Evolutionary conservation across 2,329 filamentous ascomycete genomes (phyloP).

Genomic region (Pestalotiopsis sp.): DNA sequence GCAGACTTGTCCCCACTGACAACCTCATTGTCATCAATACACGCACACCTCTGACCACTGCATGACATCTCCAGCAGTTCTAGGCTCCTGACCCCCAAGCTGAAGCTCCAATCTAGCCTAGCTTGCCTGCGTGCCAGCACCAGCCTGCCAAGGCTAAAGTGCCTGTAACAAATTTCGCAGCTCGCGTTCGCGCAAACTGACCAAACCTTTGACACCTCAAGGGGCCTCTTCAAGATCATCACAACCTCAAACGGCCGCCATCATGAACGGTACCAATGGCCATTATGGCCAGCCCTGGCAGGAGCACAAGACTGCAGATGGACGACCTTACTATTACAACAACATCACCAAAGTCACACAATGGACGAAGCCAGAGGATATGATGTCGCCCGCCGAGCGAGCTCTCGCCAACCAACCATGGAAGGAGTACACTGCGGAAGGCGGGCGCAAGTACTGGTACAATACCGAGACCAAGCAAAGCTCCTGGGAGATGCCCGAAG

Average conservation of each 20-base stretch:
- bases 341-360: constrained; percentile 81
- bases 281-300: constrained; percentile 68
- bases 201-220: not conserved
- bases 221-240: not conserved
- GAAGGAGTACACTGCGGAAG: constrained; percentile 88
- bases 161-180: not conserved
- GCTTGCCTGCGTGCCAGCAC: not conserved
- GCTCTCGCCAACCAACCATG: constrained; percentile 83
- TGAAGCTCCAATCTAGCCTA: too few relatives aligned
- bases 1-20: too few relatives aligned
- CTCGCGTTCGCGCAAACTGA: not conserved
- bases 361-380: constrained; percentile 91
- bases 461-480: constrained; percentile 91
- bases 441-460: constrained; percentile 93
- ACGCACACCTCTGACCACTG: too few relatives aligned
- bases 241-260: constrained; percentile 15
- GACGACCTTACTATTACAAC: constrained; percentile 91
- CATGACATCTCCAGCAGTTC: too few relatives aligned
- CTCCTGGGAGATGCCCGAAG: constrained; percentile 91
- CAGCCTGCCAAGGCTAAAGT: not conserved
- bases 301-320: constrained; percentile 79
- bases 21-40: too few relatives aligned
- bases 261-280: constrained; percentile 62
- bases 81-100: too few relatives aligned
- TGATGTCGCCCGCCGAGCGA: constrained; percentile 84